Base-by-base conservation (phyloP, 1,284 basidiomycete genomes). In the Ustanciosporium gigantosporum region DNA sequence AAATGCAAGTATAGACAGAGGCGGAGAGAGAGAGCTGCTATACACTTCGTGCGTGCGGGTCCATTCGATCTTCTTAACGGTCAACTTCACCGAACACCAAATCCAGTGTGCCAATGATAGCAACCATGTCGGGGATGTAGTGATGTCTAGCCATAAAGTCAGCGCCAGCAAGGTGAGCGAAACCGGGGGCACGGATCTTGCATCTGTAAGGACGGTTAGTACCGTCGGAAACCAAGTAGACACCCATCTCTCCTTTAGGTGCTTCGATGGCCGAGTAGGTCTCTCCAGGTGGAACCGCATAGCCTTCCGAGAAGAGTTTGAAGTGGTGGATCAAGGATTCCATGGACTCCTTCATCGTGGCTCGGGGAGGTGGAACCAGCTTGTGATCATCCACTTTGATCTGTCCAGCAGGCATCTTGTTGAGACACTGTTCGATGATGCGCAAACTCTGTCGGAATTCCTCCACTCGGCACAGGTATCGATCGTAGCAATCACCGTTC, bases 301-400 rank as follows among this genome's bases (percentile, higher is more conserved):
- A 98, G 17, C 94, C 94, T 80, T 98, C 93, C 46, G 88, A 91
- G 83, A 94, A 97, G 70, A 77, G 71, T 84, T 97, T 97, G 83
- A 98, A 98, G 82, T 98, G 94, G 80, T 97, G 93, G 73, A 97
- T 96, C 62, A 96, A 84, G 13, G 88, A 87, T 81, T 96, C 65
- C 93, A 97, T 97, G 79, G 87, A 90, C 83, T 98, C 94, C 82
- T 98, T 98, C 95, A 98, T 98, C 41, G 87, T 87, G 2, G 94
- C 92, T 59, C 94, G 86, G 16, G 95, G 92, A 31, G 94, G 95
- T n/a, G 94, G 91, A 1, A 90, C 88, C 58, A 97, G 87, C 82
- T 97, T 98, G 82, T 96, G 88, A 81, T 97, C 94, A 77, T 98
- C 94, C 24, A 96, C 86, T 82, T 94, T 97, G 82, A 92, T 81